A percentile compares a stretch with the other conserved stretches of the same genome.
Evolutionary conservation across 2,329 filamentous ascomycete species (phyloP).

Genomic region (Tolypocladium amazonense): DNA sequence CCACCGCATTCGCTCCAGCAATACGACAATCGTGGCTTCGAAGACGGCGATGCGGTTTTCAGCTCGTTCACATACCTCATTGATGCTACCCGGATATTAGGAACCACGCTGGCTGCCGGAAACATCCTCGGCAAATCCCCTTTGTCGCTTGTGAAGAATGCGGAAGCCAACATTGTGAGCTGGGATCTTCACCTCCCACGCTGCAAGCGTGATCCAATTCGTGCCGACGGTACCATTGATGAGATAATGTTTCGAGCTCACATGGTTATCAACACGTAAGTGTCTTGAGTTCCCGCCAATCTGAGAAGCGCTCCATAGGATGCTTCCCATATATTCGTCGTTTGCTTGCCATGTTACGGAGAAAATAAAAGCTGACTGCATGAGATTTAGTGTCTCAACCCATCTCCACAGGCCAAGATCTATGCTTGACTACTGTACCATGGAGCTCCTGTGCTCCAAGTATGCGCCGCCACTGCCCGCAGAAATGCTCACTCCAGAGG

Average conservation of each 20-base stretch:
- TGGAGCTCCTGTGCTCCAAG: constrained; percentile 10
- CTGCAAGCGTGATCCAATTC: constrained; percentile 53
- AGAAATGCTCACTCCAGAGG: constrained; percentile 4
- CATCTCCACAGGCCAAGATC: constrained; percentile 10
- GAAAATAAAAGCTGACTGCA: not conserved
- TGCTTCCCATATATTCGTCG: not conserved
- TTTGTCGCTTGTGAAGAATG: constrained; percentile 4
- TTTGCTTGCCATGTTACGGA: not conserved
- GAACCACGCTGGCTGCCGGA: constrained; percentile 35
- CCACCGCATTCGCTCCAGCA: constrained; percentile 51
- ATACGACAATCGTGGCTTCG: constrained; percentile 60
- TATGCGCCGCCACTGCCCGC: constrained; percentile 9
- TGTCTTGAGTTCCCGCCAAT: not conserved
- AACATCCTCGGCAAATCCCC: constrained; percentile 28
- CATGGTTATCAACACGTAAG: constrained; percentile 52
- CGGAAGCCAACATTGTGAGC: constrained; percentile 41
- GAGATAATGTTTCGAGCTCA: constrained; percentile 77
- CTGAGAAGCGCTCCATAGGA: not conserved
- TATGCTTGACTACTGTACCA: constrained; percentile 7
- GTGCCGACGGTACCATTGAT: constrained; percentile 54
- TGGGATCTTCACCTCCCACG: constrained; percentile 66
- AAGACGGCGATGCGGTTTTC: constrained; percentile 52
- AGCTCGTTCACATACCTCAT: constrained; percentile 72
- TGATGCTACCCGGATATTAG: constrained; percentile 63
- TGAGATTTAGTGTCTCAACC: constrained; percentile 2